Evolutionary conservation across 768 basidiomycete species (phyloP).

Genomic region (Rhodotorula kratochvilovae): DNA sequence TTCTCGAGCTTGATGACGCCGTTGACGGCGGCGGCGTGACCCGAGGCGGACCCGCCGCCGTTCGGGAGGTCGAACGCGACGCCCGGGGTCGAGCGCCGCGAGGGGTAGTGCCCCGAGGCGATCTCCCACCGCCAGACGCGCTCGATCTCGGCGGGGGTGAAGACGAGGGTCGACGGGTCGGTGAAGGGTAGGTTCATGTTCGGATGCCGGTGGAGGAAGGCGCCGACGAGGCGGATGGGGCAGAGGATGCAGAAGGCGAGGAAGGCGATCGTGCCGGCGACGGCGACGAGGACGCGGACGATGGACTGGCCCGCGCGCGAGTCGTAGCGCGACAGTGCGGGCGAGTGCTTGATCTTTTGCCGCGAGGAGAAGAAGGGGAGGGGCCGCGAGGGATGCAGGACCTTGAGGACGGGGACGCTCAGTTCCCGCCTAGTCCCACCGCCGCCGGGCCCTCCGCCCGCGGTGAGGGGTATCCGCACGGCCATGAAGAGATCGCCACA

Average conservation of each 20-base stretch:
- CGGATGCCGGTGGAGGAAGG: not conserved
- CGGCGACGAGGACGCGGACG: not conserved
- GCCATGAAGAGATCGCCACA: slow-evolving; percentile 5
- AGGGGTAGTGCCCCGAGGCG: slow-evolving; percentile 87
- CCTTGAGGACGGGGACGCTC: slow-evolving; percentile 22
- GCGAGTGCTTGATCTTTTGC: not conserved
- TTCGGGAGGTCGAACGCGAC: slow-evolving; percentile 37
- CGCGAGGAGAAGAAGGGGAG: slow-evolving; percentile 5
- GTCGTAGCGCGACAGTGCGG: slow-evolving; percentile 15
- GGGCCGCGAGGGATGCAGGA: slow-evolving; percentile 20
- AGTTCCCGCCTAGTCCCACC: slow-evolving; percentile 7
- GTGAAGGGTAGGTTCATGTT: slow-evolving; percentile 14
- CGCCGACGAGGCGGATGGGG: not conserved
- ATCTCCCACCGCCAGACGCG: slow-evolving; percentile 96
- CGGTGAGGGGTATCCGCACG: slow-evolving; percentile 12
- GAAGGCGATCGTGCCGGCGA: slow-evolving; percentile 12
- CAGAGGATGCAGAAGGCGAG: not conserved
- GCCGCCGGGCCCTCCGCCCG: not conserved
- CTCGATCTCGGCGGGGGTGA: slow-evolving; percentile 52
- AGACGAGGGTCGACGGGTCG: slow-evolving; percentile 26
- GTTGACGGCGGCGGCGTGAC: slow-evolving; percentile 23
- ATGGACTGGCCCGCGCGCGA: not conserved
- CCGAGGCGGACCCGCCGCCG: not conserved
- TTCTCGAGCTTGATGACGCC: slow-evolving; percentile 57
- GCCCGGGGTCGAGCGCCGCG: slow-evolving; percentile 64